Evolutionary conservation across 139 green algal genomes (phyloP).

Genomic region (Chlorella sorokiniana): DNA sequence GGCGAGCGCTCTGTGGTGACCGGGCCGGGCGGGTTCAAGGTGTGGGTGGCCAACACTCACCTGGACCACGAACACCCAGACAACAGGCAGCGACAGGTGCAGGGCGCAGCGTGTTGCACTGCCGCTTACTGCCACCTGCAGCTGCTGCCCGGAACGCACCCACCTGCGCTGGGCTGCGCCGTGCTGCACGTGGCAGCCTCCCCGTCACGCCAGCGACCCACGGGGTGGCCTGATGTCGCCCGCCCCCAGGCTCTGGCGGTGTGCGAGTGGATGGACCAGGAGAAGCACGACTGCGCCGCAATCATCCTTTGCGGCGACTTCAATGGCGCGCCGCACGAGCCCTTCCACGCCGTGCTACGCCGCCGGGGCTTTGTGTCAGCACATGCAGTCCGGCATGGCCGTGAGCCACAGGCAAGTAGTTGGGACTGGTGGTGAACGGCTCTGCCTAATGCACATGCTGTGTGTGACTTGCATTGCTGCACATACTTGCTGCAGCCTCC

Average conservation of each 20-base stretch:
- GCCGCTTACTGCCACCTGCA: not conserved
- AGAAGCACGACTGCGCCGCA: conserved; percentile 31
- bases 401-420: conserved; percentile 40
- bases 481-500: too few species aligned
- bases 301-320: conserved; percentile 57
- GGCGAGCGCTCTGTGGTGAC: not conserved
- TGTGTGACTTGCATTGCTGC: too few species aligned
- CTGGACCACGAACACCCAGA: conserved; percentile 49
- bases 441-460: too few species aligned
- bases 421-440: too few species aligned
- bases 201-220: not conserved
- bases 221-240: not conserved
- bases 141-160: too few species aligned
- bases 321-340: conserved; percentile 49
- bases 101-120: not conserved
- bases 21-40: conserved; percentile 8
- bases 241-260: conserved; percentile 28
- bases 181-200: not conserved
- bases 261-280: conserved; percentile 47
- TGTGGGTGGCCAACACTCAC: conserved; percentile 63
- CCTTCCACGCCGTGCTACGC: conserved; percentile 36
- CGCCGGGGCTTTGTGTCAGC: conserved; percentile 39
- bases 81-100: conserved; percentile 36
- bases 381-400: conserved; percentile 30
- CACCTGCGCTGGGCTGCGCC: not conserved